phyloP scores from a whole-genome alignment of 257 asterid species.

The Rehmannia glutinosa region DNA sequence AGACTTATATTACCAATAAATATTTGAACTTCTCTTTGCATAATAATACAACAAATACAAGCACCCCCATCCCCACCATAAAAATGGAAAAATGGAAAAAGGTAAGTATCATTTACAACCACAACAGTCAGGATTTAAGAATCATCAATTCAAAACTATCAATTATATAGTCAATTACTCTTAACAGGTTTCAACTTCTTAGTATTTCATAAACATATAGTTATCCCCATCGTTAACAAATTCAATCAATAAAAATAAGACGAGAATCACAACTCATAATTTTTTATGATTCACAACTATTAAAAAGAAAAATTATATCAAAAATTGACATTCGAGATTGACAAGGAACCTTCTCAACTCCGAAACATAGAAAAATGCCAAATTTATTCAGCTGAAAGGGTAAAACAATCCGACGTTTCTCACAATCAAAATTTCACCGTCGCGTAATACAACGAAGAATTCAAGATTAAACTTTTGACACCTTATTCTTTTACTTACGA shows the following conservation, averaged over 20 bases:
- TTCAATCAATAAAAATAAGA: conserved; percentile 2
- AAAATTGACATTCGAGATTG: background rate
- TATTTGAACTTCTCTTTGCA: background rate
- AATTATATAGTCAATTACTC: too few relatives aligned
- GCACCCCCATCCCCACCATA: background rate
- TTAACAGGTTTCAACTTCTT: too few relatives aligned
- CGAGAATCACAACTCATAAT: conserved; percentile 2
- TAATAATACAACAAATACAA: background rate
- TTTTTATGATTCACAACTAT: background rate
- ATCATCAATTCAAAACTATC: background rate
- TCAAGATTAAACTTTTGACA: conserved; percentile 3
- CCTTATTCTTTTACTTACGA: background rate
- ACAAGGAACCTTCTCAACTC: background rate
- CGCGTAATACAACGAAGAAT: background rate
- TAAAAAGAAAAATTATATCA: background rate
- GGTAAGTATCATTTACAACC: background rate
- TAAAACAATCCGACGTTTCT: background rate
- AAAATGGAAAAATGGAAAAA: background rate
- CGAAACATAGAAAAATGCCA: background rate
- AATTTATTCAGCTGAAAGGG: conserved; percentile 12
- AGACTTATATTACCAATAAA: conserved; percentile 8
- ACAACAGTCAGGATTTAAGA: background rate
- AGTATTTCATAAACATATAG: background rate
- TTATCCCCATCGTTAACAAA: background rate
- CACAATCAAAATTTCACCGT: background rate